phyloP scores from a whole-genome alignment of 2,329 filamentous ascomycete genomes.

The Lachnellula hyalina region DNA sequence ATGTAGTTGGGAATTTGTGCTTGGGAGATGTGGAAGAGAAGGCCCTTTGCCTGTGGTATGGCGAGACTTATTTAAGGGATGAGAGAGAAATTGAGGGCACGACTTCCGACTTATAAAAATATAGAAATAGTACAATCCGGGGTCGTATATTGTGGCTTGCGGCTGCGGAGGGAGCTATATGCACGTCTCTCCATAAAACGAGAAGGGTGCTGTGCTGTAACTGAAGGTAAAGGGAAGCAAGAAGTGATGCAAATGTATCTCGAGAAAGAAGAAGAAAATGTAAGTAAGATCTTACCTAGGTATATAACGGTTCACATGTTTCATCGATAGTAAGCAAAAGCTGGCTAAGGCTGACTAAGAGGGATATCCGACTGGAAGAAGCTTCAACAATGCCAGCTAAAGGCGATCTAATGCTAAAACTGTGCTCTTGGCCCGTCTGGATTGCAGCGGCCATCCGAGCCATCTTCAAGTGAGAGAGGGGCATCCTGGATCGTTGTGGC shows the following conservation, averaged over 20 bases:
- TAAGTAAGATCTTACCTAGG: too few species aligned
- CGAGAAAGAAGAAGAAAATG: too few species aligned
- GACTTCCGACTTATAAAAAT: too few species aligned
- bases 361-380: background rate
- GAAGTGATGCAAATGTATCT: too few species aligned
- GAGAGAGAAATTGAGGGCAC: too few species aligned
- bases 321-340: too few species aligned
- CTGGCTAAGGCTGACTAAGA: too few species aligned
- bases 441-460: background rate
- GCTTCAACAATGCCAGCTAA: background rate
- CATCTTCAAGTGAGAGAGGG: slow-evolving; percentile 2
- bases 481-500: slow-evolving; percentile 2
- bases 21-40: too few species aligned
- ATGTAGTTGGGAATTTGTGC: background rate
- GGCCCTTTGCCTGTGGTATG: too few species aligned
- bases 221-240: background rate
- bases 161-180: background rate
- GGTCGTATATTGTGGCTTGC: background rate
- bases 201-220: background rate
- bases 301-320: too few species aligned
- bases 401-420: background rate
- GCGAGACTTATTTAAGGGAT: too few species aligned
- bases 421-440: slow-evolving; percentile 2
- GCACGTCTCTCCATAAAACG: background rate
- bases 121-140: background rate